Conservation (phyloP, 2,329 filamentous ascomycete genomes). For the Alternaria panax region DNA sequence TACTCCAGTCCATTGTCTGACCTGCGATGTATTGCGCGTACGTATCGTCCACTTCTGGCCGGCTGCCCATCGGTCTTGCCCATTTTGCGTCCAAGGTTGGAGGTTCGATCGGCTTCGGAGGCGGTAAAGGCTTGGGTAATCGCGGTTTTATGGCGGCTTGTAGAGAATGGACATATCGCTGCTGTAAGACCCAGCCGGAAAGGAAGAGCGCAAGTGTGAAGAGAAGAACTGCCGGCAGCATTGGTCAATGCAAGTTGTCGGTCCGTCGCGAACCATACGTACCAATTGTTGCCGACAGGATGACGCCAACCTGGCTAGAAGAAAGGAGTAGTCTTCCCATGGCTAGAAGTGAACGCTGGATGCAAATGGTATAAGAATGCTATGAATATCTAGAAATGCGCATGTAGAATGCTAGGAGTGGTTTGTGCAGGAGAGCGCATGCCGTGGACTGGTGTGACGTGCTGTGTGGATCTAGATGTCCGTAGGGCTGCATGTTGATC, state of each 20-base stretch:
- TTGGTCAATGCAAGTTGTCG: not conserved
- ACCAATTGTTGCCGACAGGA: constrained; percentile 71
- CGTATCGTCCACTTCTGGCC: constrained; percentile 39
- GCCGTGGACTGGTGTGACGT: constrained; percentile 40
- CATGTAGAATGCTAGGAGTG: constrained; percentile 19
- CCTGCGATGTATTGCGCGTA: constrained; percentile 44
- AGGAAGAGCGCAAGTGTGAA: constrained; percentile 87
- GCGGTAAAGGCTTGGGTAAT: constrained; percentile 52
- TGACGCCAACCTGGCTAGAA: constrained; percentile 73
- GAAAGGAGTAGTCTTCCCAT: constrained; percentile 66
- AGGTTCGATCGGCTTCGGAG: constrained; percentile 41
- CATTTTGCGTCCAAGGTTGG: constrained; percentile 48
- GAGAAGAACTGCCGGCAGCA: constrained; percentile 62
- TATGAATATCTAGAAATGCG: constrained; percentile 16
- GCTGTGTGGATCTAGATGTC: constrained; percentile 23
- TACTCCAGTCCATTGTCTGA: constrained; percentile 54
- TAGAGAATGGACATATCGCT: constrained; percentile 80
- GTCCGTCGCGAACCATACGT: constrained; percentile 40
- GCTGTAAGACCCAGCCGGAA: constrained; percentile 86
- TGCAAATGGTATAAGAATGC: constrained; percentile 26
- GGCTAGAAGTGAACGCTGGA: constrained; percentile 7
- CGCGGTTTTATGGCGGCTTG: constrained; percentile 72
- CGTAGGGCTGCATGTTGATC: constrained; percentile 28
- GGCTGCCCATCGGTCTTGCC: constrained; percentile 42
- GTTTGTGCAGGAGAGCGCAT: constrained; percentile 31